Base-by-base conservation (phyloP, 2,329 filamentous ascomycete genomes). In the Cladosporium austrohemisphaericum region DNA sequence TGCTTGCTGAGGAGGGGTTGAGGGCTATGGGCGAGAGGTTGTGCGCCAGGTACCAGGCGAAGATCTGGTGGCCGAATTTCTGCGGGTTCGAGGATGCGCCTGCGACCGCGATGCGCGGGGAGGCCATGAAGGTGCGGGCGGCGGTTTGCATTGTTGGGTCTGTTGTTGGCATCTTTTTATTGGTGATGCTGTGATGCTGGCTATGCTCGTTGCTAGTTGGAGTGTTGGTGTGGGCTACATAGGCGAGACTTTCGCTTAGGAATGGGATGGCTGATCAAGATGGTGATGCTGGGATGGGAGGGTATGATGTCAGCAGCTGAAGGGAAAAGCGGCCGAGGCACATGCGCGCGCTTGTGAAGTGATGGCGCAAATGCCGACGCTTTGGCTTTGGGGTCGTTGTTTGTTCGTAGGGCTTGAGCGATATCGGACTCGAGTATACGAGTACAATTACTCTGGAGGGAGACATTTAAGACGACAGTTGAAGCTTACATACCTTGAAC, bases 41-140 rank as follows among this genome's bases (percentile, higher is more conserved):
- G 70, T 89, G 88, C 26, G 76, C 66, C 49, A 88, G 79, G 69
- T 97, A 97, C 92, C 92, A 97, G 11, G 80, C 80, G 65, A 96
- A 88, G 57, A 97, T 83, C 74, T 89, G 91, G 69, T 95, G 86
- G 19, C 93, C 92, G 64, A 86, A 96, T 68, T 95, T 96, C 65
- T 76, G 74, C 32, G 86, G 76, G 70, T 95, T 89, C 45, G 86
- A 87, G 65, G 86, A 92, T 29, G 92, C 92, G 60, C 92, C 92
- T 16, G 91, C 89, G 22, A 96, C 92, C 51, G 92, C 91, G 67
- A 92, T 95, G 57, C 79, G 76, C 20, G 85, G 80, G 6, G 85
- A 85, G 3, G 81, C 77, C 73, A 96, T 95, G 77, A 96, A 96
- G 10, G 77, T 76, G 55, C 81, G 83, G 37, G 89, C 83, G 37